A percentile compares a stretch with the other conserved stretches of the same genome.
Conservation (phyloP, 2,329 filamentous ascomycete species). For the Venturia pyrina region DNA sequence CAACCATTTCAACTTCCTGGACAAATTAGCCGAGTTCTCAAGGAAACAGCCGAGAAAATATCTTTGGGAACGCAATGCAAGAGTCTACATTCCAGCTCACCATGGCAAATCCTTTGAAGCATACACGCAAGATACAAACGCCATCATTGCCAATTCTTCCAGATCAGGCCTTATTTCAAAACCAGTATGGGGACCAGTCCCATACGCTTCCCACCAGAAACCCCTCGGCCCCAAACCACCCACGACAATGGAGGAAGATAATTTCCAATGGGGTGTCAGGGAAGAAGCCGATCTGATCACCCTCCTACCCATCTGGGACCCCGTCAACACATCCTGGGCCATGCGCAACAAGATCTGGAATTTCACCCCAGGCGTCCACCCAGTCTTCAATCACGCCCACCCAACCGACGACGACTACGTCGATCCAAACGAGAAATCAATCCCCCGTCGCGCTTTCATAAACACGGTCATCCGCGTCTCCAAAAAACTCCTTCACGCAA, state of each 20-base stretch:
- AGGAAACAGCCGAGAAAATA: constrained; percentile 46
- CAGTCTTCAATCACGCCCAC: constrained; percentile 81
- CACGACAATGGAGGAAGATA: constrained; percentile 64
- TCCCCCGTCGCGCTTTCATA: constrained; percentile 72
- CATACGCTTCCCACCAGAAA: constrained; percentile 60
- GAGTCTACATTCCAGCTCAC: constrained; percentile 44
- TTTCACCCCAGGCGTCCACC: constrained; percentile 46
- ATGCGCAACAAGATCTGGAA: constrained; percentile 41
- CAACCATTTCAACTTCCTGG: constrained; percentile 71
- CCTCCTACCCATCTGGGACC: constrained; percentile 86
- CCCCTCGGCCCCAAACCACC: constrained; percentile 69
- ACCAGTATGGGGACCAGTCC: constrained; percentile 75
- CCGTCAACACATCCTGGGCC: constrained; percentile 72
- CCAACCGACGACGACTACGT: constrained; percentile 46
- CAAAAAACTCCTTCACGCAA: constrained; percentile 65
- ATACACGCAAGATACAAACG: constrained; percentile 34
- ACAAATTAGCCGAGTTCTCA: constrained; percentile 48
- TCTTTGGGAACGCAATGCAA: constrained; percentile 48
- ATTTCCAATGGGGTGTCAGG: constrained; percentile 75
- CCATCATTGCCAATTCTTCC: constrained; percentile 29
- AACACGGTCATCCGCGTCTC: constrained; percentile 82
- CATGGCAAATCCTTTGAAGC: constrained; percentile 40
- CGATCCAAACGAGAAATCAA: constrained; percentile 35
- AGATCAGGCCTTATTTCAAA: constrained; percentile 35
- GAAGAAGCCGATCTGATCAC: constrained; percentile 90